These are phyloP conservation scores for Candida vartiovaarae DNA, from an alignment of 805 yeast genomes.

Conservation along the genomic window DNA sequence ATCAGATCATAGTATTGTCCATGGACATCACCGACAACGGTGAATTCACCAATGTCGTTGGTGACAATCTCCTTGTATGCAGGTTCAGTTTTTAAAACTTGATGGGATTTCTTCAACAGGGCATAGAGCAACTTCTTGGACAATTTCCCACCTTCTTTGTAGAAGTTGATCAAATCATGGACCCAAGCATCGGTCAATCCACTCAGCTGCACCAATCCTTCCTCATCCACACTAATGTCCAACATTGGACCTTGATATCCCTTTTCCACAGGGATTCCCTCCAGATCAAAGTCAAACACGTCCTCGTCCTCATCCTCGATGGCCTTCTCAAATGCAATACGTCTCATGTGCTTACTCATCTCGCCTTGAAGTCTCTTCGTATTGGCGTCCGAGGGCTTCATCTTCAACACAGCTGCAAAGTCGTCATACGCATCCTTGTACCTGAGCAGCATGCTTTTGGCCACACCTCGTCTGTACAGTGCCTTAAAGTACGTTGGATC, in stretches of 20 bases:
- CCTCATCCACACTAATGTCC: constrained; percentile 27
- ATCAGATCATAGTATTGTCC: constrained; percentile 92
- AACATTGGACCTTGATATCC: constrained; percentile 55
- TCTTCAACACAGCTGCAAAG: constrained; percentile 52
- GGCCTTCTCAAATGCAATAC: constrained; percentile 78
- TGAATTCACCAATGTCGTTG: constrained; percentile 32
- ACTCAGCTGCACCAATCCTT: constrained; percentile 17
- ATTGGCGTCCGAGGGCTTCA: constrained; percentile 60
- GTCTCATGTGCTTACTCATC: constrained; percentile 58
- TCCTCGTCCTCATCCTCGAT: constrained; percentile 74
- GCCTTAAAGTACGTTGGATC: constrained; percentile 70
- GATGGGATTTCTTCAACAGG: constrained; percentile 64
- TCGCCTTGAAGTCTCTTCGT: constrained; percentile 58
- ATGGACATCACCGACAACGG: constrained; percentile 96
- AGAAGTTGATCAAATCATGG: constrained; percentile 56
- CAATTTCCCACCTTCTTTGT: constrained; percentile 63
- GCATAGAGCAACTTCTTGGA: constrained; percentile 84
- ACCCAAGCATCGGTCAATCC: constrained; percentile 51
- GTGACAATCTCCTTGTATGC: constrained; percentile 65
- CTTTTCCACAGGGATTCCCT: constrained; percentile 35
- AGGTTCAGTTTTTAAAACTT: constrained; percentile 56
- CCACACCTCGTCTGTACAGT: constrained; percentile 81
- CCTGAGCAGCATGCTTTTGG: constrained; percentile 67
- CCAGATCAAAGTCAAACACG: constrained; percentile 17
- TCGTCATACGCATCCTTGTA: constrained; percentile 69